These are phyloP conservation scores for Xylaria sp. DNA, from an alignment of 2,329 filamentous ascomycete genomes.

Conservation along the genomic window DNA sequence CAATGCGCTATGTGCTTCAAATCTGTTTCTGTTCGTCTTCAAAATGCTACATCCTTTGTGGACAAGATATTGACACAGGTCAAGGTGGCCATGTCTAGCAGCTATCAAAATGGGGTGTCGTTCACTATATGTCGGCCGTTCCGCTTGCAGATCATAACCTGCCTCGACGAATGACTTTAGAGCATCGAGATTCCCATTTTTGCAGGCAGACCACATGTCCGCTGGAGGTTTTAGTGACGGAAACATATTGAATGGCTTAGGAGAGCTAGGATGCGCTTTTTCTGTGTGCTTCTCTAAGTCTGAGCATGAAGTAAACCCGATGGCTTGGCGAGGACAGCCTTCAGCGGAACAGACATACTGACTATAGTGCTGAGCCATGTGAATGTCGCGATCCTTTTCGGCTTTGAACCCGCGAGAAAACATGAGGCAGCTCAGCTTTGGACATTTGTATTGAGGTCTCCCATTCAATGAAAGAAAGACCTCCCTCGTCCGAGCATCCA, in stretches of 20 bases:
- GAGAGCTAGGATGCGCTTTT: neutral
- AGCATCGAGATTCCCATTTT: neutral
- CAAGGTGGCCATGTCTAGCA: neutral
- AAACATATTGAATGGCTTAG: neutral
- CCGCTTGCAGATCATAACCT: neutral
- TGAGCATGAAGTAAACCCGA: neutral
- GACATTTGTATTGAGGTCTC: neutral
- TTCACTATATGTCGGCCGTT: too few species aligned
- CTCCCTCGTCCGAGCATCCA: neutral
- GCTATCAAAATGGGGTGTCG: too few species aligned
- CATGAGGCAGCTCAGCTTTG: neutral
- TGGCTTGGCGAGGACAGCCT: neutral
- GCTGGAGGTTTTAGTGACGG: neutral
- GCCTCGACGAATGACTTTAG: neutral
- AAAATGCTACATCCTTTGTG: neutral
- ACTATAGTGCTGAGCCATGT: neutral
- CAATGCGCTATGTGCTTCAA: neutral
- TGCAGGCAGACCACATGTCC: neutral
- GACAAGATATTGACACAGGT: constrained; percentile 3
- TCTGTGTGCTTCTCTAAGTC: neutral
- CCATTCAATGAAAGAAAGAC: constrained; percentile 4
- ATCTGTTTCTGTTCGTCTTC: neutral
- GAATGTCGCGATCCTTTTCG: neutral
- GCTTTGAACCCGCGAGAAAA: constrained; percentile 2
- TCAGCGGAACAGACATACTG: neutral